Conservation (phyloP, 441 rosid genomes). For the Croton setiger region DNA sequence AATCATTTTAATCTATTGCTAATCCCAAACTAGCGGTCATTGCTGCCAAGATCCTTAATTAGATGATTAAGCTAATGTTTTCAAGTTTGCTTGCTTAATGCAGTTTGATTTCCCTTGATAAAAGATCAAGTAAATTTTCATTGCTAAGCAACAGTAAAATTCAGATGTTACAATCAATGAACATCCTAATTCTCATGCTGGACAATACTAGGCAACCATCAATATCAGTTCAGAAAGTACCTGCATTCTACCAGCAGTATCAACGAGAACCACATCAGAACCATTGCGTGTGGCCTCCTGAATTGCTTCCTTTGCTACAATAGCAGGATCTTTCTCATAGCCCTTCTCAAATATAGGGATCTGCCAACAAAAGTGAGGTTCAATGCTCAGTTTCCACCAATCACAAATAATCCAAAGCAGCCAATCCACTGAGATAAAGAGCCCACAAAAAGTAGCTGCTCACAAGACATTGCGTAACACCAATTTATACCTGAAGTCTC, state of each 20-base stretch:
- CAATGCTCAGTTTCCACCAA: not conserved
- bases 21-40: not conserved
- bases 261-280: slow-evolving; percentile 95
- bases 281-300: slow-evolving; percentile 83
- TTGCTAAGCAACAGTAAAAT: not conserved
- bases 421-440: not conserved
- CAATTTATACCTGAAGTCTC: slow-evolving; percentile 72
- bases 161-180: not conserved
- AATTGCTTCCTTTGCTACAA: slow-evolving; percentile 96
- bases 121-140: not conserved
- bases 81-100: not conserved
- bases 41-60: not conserved
- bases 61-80: not conserved
- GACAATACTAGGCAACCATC: not conserved
- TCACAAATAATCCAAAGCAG: not conserved
- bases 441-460: not conserved
- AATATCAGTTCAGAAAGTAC: slow-evolving; percentile 26
- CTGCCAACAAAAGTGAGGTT: slow-evolving; percentile 32
- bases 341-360: slow-evolving; percentile 97
- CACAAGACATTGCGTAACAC: not conserved
- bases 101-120: not conserved
- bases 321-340: slow-evolving; percentile 96
- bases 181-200: not conserved
- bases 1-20: not conserved
- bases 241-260: slow-evolving; percentile 99